Evolutionary conservation across 225 moss, liverwort and hornwort species (phyloP).

Genomic region (Neckera pumila): DNA sequence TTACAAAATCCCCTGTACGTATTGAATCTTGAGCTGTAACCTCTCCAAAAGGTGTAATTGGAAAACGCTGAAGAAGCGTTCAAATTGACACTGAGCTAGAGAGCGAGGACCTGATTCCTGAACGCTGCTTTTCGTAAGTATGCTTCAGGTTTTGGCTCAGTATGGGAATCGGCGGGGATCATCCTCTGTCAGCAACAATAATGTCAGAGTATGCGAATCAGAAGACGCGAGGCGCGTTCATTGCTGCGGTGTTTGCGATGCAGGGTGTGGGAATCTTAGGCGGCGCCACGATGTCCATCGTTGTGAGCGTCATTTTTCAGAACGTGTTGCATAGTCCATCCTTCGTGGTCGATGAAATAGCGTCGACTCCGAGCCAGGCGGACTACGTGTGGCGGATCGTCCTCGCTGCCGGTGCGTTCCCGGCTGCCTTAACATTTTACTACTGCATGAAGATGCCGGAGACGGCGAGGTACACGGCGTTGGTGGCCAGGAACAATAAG

Average conservation of each 20-base stretch:
- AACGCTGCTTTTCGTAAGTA: neutral
- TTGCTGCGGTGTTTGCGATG: constrained; percentile 7
- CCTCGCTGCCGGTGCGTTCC: constrained; percentile 13
- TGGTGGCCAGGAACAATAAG: neutral
- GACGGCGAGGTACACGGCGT: constrained; percentile 1
- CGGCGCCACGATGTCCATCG: neutral
- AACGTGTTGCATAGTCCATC: neutral
- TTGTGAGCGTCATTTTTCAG: constrained; percentile 2
- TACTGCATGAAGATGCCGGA: constrained; percentile 4
- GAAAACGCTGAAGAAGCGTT: neutral
- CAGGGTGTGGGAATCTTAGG: neutral
- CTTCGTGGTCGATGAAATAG: neutral
- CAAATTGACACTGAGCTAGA: neutral
- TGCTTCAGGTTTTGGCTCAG: neutral
- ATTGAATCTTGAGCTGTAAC: neutral
- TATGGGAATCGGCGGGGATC: neutral
- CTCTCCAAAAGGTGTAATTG: neutral
- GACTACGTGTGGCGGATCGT: constrained; percentile 40
- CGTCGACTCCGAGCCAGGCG: constrained; percentile 25
- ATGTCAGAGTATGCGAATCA: neutral
- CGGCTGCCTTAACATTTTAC: neutral
- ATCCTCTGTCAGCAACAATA: neutral
- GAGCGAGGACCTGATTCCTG: neutral
- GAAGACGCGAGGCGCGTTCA: neutral
- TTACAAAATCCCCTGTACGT: neutral